A percentile compares a stretch with the other conserved stretches of the same genome.
Evolutionary conservation across 192 early-diverging fungal genomes (phyloP).

Genomic region (Spizellomyces punctatus): DNA sequence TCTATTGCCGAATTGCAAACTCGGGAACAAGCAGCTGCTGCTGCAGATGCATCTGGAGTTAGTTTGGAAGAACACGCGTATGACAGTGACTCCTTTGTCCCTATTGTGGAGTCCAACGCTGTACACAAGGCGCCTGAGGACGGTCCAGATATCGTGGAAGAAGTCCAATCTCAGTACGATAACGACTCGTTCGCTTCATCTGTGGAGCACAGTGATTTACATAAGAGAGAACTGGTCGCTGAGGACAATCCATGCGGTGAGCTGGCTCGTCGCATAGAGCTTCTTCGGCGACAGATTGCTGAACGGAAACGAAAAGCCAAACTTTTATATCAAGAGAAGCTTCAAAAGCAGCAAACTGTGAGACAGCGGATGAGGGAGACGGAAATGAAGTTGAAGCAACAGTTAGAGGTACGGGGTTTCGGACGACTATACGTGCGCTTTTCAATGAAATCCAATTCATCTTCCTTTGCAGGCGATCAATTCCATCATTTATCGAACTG

Average conservation of each 20-base stretch:
- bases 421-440: background rate
- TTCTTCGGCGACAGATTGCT: background rate
- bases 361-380: conserved; percentile 1
- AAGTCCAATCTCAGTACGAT: background rate
- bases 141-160: background rate
- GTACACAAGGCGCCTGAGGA: background rate
- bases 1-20: no score
- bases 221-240: background rate
- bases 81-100: conserved; percentile 12
- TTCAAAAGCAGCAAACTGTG: background rate
- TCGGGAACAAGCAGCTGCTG: background rate
- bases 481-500: background rate
- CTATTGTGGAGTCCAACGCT: background rate
- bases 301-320: conserved; percentile 5
- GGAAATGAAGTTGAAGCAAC: conserved; percentile 13
- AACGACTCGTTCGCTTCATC: background rate
- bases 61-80: background rate
- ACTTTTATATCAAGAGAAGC: conserved; percentile 4
- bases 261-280: conserved; percentile 1
- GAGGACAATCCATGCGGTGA: no score
- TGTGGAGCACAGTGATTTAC: background rate
- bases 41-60: background rate
- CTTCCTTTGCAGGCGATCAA: background rate
- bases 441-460: background rate
- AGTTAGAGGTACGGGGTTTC: background rate